These are phyloP conservation scores for Arthrobotrys entomopaga DNA, from an alignment of 2,329 filamentous ascomycete species.

Conservation along the genomic window DNA sequence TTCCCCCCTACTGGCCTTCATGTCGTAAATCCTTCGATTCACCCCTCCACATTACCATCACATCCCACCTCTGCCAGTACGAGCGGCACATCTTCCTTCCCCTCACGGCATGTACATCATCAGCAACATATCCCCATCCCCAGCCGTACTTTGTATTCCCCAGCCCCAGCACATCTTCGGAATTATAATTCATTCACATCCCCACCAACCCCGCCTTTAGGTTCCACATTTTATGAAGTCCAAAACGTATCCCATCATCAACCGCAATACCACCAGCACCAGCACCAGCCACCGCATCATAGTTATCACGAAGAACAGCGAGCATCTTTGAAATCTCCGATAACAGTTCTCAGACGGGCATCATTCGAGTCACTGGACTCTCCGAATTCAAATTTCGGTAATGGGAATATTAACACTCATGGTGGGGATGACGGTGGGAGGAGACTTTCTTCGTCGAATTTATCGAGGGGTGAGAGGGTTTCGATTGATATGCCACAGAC, in stretches of 20 bases:
- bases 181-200: slow-evolving; percentile 22
- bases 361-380: slow-evolving; percentile 36
- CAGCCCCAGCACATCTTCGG: slow-evolving; percentile 17
- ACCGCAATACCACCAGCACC: not conserved
- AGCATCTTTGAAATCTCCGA: slow-evolving; percentile 29
- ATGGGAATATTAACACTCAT: slow-evolving; percentile 6
- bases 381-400: slow-evolving; percentile 7
- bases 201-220: slow-evolving; percentile 30
- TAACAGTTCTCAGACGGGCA: slow-evolving; percentile 32
- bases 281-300: too few relatives aligned
- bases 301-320: slow-evolving; percentile 7
- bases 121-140: slow-evolving; percentile 30
- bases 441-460: slow-evolving; percentile 9
- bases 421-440: not conserved
- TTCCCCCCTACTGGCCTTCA: not conserved
- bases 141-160: slow-evolving; percentile 11
- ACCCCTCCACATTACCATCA: not conserved
- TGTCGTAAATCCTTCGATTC: slow-evolving; percentile 16
- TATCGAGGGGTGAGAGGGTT: slow-evolving; percentile 17
- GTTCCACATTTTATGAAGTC: slow-evolving; percentile 40
- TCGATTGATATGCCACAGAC: slow-evolving; percentile 52
- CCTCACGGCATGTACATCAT: slow-evolving; percentile 4
- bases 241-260: not conserved
- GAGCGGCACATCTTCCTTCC: not conserved
- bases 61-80: not conserved